Evolutionary conservation across 192 early-diverging fungal species (phyloP), one percentile per base, ranked within the genome.

Genomic region (Umbelopsis vinacea): DNA sequence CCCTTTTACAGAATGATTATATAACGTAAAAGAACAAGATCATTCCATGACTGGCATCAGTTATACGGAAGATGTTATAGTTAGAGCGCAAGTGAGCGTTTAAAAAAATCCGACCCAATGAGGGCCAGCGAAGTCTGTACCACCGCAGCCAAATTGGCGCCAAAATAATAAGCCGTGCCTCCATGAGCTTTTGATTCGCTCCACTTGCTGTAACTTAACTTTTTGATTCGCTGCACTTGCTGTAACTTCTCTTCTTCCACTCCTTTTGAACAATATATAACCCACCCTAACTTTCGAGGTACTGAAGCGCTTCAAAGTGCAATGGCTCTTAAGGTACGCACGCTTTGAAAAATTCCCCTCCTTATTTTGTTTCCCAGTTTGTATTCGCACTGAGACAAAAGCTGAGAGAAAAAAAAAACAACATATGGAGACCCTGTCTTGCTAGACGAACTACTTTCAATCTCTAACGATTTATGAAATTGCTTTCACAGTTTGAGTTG

Each of bases 401-500:
- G 3, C 26, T 17, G 15, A 17, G 35, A 37, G 26, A 37, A 29
- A 63, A 63, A 35, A 33, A 29, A 63, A 37, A 63, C 26, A 37
- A 63, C 14, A 37, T 37, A 9, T 14, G 17, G 26, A 29, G 17
- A 29, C 57, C 10, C 17, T 35, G 11, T 14, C 33, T 37, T 63
- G 40, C 8, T 12, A 43, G 40, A 43, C 40, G 40, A 43, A 43
- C 40, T 4, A 43, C 40, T 15, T 21, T 50, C 48, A 50, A 50
- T 50, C 48, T 63, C 57, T 63, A 63, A 63, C 33, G 37, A 35
- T 63, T n/a, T 11, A 63, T 63, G 57, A 63, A 63, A 63, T 63
- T 63, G 4, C 57, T 63, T 63, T 63, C 57, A 17, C 57, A 92
- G 90, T 85, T 82, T 69, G 90, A 95, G 78, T 81, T 95, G 52